Evolutionary conservation across 2,329 filamentous ascomycete species (phyloP).

Genomic region (Scedosporium aurantiacum): DNA sequence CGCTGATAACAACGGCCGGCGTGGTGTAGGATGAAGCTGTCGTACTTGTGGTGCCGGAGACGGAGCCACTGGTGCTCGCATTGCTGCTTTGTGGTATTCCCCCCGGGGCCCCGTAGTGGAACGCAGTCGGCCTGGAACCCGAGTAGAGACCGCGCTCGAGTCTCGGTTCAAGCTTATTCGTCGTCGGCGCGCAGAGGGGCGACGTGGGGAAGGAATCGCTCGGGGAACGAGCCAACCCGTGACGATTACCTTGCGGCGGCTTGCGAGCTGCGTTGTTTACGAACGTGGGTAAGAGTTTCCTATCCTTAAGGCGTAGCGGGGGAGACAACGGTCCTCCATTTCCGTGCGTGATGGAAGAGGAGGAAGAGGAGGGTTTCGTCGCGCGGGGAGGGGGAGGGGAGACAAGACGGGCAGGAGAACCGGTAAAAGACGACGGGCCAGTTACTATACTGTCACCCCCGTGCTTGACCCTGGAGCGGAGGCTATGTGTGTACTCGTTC

Average conservation of each 20-base stretch:
- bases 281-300: conserved; percentile 28
- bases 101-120: conserved; percentile 10
- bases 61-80: background rate
- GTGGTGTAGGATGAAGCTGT: background rate
- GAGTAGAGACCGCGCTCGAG: conserved; percentile 14
- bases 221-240: conserved; percentile 13
- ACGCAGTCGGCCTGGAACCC: conserved; percentile 5
- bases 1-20: background rate
- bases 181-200: conserved; percentile 25
- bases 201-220: conserved; percentile 22
- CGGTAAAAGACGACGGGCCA: conserved; percentile 10
- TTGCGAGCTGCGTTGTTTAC: conserved; percentile 14
- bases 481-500: background rate
- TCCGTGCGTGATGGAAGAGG: background rate
- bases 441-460: conserved; percentile 12
- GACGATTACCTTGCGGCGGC: conserved; percentile 15
- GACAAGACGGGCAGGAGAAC: conserved; percentile 31
- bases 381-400: conserved; percentile 20
- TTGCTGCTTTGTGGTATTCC: background rate
- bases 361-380: conserved; percentile 15
- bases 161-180: conserved; percentile 24
- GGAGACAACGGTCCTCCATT: conserved; percentile 22
- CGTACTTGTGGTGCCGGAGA: background rate
- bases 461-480: conserved; percentile 8
- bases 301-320: conserved; percentile 36